Conservation (phyloP, 306 rosid genomes). For the Lathyrus sativus region DNA sequence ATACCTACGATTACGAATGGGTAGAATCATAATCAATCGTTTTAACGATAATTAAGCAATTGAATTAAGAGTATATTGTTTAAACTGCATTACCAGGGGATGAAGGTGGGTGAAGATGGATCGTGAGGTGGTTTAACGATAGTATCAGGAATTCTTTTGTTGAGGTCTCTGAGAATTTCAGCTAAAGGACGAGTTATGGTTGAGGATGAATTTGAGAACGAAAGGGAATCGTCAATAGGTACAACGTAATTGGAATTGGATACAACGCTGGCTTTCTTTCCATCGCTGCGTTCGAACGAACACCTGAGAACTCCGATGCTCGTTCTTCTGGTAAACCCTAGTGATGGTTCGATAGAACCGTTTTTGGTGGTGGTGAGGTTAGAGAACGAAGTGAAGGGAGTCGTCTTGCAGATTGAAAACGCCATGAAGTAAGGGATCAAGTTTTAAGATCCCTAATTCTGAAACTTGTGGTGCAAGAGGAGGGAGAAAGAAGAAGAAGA, state of each 20-base stretch:
- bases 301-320: neutral
- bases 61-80: too few species aligned
- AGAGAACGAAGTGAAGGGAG: too few species aligned
- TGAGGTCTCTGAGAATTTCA: slow-evolving; percentile 88
- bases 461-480: too few species aligned
- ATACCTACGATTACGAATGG: slow-evolving; percentile 52
- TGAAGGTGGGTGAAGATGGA: slow-evolving; percentile 52
- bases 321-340: neutral
- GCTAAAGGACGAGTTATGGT: slow-evolving; percentile 81
- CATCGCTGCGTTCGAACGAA: slow-evolving; percentile 48
- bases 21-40: neutral
- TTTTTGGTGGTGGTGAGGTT: too few species aligned
- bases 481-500: too few species aligned
- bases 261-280: slow-evolving; percentile 48
- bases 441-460: too few species aligned
- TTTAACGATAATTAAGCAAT: neutral
- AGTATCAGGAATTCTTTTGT: slow-evolving; percentile 87
- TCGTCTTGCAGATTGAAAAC: too few species aligned
- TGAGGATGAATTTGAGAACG: slow-evolving; percentile 69
- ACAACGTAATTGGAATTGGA: slow-evolving; percentile 87
- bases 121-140: slow-evolving; percentile 46
- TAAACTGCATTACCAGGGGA: slow-evolving; percentile 58
- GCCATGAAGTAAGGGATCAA: too few species aligned
- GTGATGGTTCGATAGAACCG: neutral
- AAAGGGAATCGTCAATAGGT: slow-evolving; percentile 76